These are phyloP conservation scores for Phytopythium kandeliae DNA, from an alignment of 352 stramenopile species.

Conservation along the genomic window DNA sequence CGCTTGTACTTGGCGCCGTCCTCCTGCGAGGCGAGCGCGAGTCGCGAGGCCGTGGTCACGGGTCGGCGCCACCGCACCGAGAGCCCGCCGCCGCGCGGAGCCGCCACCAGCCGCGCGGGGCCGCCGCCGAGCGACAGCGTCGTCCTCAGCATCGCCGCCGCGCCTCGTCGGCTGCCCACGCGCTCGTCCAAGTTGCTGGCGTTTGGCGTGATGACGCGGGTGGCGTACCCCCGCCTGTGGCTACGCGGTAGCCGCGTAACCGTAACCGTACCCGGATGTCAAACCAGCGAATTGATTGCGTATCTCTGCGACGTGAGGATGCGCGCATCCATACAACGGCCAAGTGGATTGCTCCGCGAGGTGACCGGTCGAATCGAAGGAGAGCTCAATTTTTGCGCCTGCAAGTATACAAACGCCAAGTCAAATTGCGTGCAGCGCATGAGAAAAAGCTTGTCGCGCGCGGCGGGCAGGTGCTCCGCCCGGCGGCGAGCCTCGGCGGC, in stretches of 20 bases:
- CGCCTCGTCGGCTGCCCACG: too few relatives aligned
- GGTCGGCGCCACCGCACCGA: neutral
- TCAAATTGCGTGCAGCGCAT: neutral
- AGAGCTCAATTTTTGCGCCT: conserved; percentile 3
- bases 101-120: neutral
- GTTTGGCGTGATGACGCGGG: too few relatives aligned
- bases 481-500: too few relatives aligned
- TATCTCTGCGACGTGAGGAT: too few relatives aligned
- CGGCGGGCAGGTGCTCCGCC: too few relatives aligned
- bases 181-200: too few relatives aligned
- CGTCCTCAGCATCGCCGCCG: too few relatives aligned
- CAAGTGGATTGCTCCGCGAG: neutral
- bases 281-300: too few relatives aligned
- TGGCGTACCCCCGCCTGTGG: too few relatives aligned
- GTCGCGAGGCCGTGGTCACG: neutral
- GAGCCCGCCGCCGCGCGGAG: neutral
- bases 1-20: conserved; percentile 19
- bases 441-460: conserved; percentile 8
- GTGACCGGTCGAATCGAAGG: neutral
- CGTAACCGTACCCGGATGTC: too few relatives aligned
- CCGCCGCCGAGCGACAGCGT: neutral
- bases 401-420: neutral
- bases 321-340: neutral
- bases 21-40: conserved; percentile 16
- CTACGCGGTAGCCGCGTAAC: too few relatives aligned